A percentile compares a stretch with the other conserved stretches of the same genome.
These are phyloP conservation scores for Auricularia sp. DNA, from an alignment of 768 basidiomycete genomes.

Conservation along the genomic window DNA sequence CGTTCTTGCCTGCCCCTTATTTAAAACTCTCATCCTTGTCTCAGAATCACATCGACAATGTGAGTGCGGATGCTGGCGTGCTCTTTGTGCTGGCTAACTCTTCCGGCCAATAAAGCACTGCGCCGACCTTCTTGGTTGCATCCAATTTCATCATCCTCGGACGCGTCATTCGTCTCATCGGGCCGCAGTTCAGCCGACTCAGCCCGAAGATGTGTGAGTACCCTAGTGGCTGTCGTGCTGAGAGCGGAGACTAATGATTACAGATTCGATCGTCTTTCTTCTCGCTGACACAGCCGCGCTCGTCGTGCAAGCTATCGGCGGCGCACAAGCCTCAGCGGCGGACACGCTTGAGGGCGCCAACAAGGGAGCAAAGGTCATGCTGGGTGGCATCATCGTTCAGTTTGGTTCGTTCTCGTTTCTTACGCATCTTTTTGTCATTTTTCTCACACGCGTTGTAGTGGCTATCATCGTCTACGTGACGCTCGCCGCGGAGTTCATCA, in stretches of 20 bases:
- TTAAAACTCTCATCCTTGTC: background rate
- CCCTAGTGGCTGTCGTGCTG: too few species aligned
- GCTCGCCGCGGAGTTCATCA: constrained; percentile 36
- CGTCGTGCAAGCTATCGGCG: constrained; percentile 55
- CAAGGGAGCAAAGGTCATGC: constrained; percentile 43
- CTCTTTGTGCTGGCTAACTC: too few species aligned
- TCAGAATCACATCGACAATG: background rate
- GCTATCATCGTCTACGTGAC: constrained; percentile 33
- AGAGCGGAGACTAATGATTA: too few species aligned
- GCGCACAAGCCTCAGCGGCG: constrained; percentile 40
- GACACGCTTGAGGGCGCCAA: constrained; percentile 18
- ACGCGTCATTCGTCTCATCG: constrained; percentile 34
- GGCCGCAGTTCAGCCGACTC: constrained; percentile 37
- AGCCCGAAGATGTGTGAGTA: constrained; percentile 33
- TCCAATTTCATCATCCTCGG: constrained; percentile 54
- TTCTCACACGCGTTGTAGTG: constrained; percentile 16
- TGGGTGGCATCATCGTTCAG: constrained; percentile 55
- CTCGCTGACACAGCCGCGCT: constrained; percentile 45
- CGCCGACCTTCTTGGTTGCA: constrained; percentile 47
- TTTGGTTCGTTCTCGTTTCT: constrained; percentile 25
- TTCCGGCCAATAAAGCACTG: constrained; percentile 18
- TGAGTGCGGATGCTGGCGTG: background rate
- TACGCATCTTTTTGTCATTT: background rate
- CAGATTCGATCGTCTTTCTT: constrained; percentile 22
- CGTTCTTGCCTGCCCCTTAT: constrained; percentile 5